Percentiles rank a stretch among this genome's conserved stretches.
Conservation (phyloP, 768 basidiomycete species). For the Suillus americanus region DNA sequence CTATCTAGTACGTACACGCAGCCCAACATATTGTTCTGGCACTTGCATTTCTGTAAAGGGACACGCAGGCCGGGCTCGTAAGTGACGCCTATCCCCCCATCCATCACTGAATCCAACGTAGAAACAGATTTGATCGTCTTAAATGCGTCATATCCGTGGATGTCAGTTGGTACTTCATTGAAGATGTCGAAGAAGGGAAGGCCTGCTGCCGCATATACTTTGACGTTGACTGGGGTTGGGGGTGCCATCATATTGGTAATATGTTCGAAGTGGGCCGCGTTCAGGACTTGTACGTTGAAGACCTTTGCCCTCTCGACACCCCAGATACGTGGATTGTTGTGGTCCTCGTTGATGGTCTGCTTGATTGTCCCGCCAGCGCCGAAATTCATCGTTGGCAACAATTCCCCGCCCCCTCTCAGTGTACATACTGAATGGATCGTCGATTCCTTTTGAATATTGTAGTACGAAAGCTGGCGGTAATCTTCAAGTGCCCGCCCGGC, state of each 20-base stretch:
- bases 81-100: not conserved
- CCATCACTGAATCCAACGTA: not conserved
- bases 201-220: not conserved
- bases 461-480: constrained; percentile 33
- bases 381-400: not conserved
- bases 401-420: not conserved
- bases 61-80: not conserved
- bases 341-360: not conserved
- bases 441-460: constrained; percentile 72
- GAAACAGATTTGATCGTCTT: not conserved
- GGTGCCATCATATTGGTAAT: constrained; percentile 3
- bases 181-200: constrained; percentile 1
- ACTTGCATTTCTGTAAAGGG: not conserved
- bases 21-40: not conserved
- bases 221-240: not conserved
- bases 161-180: not conserved
- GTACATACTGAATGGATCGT: constrained; percentile 51
- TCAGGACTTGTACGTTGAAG: constrained; percentile 1
- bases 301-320: not conserved
- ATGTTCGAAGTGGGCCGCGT: not conserved
- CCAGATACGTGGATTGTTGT: not conserved
- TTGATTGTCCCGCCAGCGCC: not conserved
- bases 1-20: not conserved
- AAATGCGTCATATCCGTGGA: not conserved
- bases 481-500: constrained; percentile 87